phyloP scores from a whole-genome alignment of 495 filamentous ascomycete genomes.

The Penicillium psychrofluorescens region DNA sequence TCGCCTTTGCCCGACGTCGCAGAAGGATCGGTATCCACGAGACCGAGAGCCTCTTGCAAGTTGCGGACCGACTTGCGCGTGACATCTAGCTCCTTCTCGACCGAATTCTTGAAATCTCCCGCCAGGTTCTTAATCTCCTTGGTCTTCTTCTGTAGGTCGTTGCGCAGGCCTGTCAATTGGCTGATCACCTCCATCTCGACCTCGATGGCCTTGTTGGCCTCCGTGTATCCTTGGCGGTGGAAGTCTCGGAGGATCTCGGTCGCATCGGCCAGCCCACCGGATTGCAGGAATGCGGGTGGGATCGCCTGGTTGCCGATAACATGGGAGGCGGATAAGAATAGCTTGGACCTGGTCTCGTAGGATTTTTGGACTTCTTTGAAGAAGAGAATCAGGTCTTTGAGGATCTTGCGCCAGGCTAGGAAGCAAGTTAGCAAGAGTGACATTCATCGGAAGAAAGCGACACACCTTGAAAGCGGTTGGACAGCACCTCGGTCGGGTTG shows the following conservation, averaged over 20 bases:
- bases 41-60: slow-evolving; percentile 71
- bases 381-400: slow-evolving; percentile 92
- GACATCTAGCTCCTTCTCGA: slow-evolving; percentile 48
- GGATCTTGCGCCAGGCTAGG: slow-evolving; percentile 85
- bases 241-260: slow-evolving; percentile 71
- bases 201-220: slow-evolving; percentile 82
- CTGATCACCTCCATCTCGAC: slow-evolving; percentile 88
- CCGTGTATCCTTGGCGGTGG: slow-evolving; percentile 71
- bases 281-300: slow-evolving; percentile 63
- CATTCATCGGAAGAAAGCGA: slow-evolving; percentile 1
- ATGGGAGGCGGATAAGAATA: slow-evolving; percentile 74
- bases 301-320: slow-evolving; percentile 71
- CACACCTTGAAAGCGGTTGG: slow-evolving; percentile 84
- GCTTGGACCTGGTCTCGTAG: slow-evolving; percentile 81
- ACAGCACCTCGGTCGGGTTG: slow-evolving; percentile 82
- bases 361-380: slow-evolving; percentile 88
- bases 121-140: slow-evolving; percentile 93
- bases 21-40: slow-evolving; percentile 68
- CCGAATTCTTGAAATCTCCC: slow-evolving; percentile 85
- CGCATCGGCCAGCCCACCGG: slow-evolving; percentile 80
- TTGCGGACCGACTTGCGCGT: slow-evolving; percentile 62
- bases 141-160: slow-evolving; percentile 88
- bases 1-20: slow-evolving; percentile 77
- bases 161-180: slow-evolving; percentile 75
- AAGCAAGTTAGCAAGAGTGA: slow-evolving; percentile 9